Base-by-base conservation (phyloP, 805 yeast species). In the Tanozyma kutaoensis region DNA sequence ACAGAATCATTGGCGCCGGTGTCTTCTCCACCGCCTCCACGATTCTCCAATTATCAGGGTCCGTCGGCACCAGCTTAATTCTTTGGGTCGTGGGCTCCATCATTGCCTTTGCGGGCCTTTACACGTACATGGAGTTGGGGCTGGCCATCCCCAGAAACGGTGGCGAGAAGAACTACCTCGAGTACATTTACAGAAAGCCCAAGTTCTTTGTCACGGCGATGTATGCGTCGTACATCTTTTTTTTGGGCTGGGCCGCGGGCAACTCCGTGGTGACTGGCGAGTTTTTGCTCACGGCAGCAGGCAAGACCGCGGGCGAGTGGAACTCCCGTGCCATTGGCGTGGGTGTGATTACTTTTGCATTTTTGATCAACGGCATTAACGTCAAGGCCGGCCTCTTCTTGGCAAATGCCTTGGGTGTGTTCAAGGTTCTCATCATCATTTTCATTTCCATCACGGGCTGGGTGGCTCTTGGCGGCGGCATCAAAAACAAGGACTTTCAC, bases 241-340 rank as follows among this genome's bases (percentile, higher is more conserved):
- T 78, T 41, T 57, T 81, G 26, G 91, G 91, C 20, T 81, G 86
- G 82, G 86, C 93, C 14, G 73, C 91, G 8, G 81, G 86, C 48
- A 78, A 79, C 49, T 75, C 86, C 13, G 71, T 78, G 27, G 81
- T 78, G 20, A 77, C 77, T 36, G 93, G 93, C 17, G 77, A 76
- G 43, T 80, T 77, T 52, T 62, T 81, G 33, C 58, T 80, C 33
- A 69, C 67, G 22, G 93, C 93, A 8, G 85, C 86, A 5, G 76
- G 70, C 22, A 63, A 58, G 12, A 76, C 72, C 33, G 62, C 69
- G 7, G 72, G 77, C 9, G 66, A 73, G 39, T 81, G 93, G 93
- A 72, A 73, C 41, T 74, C 76, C 37, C 63, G 88, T 43, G 85
- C 73, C 22, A 66, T 81, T 38, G 93, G 86, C 37, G 56, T 79